Evolutionary conservation across 306 rosid species (phyloP), one percentile per base, ranked within the genome.

Genomic region (Arachis hypogaea): DNA sequence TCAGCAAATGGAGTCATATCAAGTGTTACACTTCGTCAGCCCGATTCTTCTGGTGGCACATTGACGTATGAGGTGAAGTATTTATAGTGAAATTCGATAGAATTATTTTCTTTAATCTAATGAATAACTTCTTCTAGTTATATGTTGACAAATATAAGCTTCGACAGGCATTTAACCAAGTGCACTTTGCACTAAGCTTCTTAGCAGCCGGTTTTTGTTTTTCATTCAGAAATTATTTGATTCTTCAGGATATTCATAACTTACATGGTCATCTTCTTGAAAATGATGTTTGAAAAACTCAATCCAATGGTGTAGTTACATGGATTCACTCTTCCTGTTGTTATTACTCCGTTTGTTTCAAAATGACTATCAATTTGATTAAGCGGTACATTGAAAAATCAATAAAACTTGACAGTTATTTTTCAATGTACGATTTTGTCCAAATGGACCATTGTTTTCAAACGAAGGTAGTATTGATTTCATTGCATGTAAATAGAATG

Each of bases 1-100:
- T 91, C 98, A 4, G 98, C 98, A 3, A 91, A 85, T 80, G 98
- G 98, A 66, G 89, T 91, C 58, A 93, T 93, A 82, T 91, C 97
- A 14, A 91, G 98, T 46, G 97, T 89, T 61, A 93, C 96, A 28
- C 93, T 93, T 71, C 96, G 96, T 78, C 98, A 93, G 78, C 96
- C 98, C n/a, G 93, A 93, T 78, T 74, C 83, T 82, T 82, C 81
- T 50, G 86, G 86, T 47, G 86, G 86, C 68, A 93, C 98, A 73
- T 79, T 93, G 81, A 91, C 97, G 57, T 89, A 93, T 60, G 98
- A 93, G 98, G 86, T 82, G 73, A 75, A 68, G 28, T 55, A 52
- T 44, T 68, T 47, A 4, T 43, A 33, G 38, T 33, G 43, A 29
- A 71, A 59, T 49, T 22, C 71, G 11, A 58, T 43, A 11, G 18